Evolutionary conservation across 768 basidiomycete genomes (phyloP), one percentile per base, ranked within the genome.

Genomic region (Kondoa subrosea): DNA sequence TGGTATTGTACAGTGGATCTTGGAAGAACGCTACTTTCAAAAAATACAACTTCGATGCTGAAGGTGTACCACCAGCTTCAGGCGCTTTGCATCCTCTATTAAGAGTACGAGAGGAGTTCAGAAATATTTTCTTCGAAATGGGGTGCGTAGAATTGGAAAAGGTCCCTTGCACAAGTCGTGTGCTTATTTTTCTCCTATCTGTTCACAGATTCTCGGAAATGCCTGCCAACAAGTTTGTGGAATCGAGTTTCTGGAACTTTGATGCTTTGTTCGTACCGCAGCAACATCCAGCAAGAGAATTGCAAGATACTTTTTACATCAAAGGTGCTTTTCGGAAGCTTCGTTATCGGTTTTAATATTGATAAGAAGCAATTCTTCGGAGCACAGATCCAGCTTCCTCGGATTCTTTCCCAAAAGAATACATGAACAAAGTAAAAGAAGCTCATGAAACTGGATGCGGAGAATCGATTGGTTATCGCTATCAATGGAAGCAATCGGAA

Each of bases 201-300:
- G 30, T 25, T 25, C 17, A 17, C 72, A 97, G 93, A 12, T 99
- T 97, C 79, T 86, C 91, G 61, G 95, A 99, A 78, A 99, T 99
- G 95, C 91, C 92, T 16, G 97, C 95, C 8, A 85, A 85, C 63
- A 85, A 86, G 66, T 99, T 90, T 76, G 91, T 99, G 67, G 95
- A 99, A 78, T 93, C 91, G 26, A 88, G 88, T 34, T 99, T 97
- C 82, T 99, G 95, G 95, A 95, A 91, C 77, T 97, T 99, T 78
- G 95, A 99, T 77, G 85, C 92, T 1, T 82, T 99, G 71, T 99
- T 93, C 77, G 95, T 99, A 0, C 95, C 95, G 0, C 95, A 99
- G 75, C 93, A 97, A 77, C 95, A 99, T 80, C 95, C 95, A 4
- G 95, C 95, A 15, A 85, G 95, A 74, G 95, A 99, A 71, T 76